These are phyloP conservation scores for Neofusicoccum sp. DNA, from an alignment of 2,329 filamentous ascomycete species.

Conservation along the genomic window DNA sequence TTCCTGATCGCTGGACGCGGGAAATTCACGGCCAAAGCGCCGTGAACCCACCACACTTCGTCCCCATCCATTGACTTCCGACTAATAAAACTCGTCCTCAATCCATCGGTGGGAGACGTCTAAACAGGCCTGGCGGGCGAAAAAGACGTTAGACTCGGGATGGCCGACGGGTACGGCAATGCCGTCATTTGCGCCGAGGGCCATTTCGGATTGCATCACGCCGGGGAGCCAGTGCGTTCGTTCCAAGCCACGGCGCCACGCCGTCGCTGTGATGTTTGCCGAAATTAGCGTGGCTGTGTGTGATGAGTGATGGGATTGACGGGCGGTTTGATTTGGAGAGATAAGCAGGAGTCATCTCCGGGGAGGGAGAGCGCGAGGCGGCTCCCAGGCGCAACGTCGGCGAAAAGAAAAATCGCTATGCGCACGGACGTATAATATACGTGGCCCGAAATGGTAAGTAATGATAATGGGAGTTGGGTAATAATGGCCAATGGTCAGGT, in stretches of 20 bases:
- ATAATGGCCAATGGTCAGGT: not conserved
- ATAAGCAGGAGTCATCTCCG: constrained; percentile 14
- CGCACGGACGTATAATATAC: constrained; percentile 11
- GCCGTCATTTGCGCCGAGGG: not conserved
- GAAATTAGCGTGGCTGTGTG: constrained; percentile 11
- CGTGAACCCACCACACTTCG: no score
- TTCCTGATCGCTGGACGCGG: no score
- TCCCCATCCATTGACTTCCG: no score
- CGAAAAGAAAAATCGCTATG: constrained; percentile 3
- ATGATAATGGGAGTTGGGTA: constrained; percentile 3
- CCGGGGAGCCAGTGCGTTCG: not conserved
- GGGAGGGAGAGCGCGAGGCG: not conserved
- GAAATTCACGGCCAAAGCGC: no score
- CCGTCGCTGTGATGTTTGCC: not conserved
- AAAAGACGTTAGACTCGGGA: no score
- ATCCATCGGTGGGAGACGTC: no score
- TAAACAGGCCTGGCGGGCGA: no score
- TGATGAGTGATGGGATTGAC: not conserved
- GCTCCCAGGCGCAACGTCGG: constrained; percentile 1
- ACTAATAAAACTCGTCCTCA: no score
- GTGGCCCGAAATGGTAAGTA: not conserved
- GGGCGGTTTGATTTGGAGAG: not conserved
- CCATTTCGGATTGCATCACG: not conserved
- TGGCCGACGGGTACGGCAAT: no score
- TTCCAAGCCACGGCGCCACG: not conserved